Evolutionary conservation across 2,329 filamentous ascomycete genomes (phyloP).

Genomic region (Chalaropsis thielavioides): DNA sequence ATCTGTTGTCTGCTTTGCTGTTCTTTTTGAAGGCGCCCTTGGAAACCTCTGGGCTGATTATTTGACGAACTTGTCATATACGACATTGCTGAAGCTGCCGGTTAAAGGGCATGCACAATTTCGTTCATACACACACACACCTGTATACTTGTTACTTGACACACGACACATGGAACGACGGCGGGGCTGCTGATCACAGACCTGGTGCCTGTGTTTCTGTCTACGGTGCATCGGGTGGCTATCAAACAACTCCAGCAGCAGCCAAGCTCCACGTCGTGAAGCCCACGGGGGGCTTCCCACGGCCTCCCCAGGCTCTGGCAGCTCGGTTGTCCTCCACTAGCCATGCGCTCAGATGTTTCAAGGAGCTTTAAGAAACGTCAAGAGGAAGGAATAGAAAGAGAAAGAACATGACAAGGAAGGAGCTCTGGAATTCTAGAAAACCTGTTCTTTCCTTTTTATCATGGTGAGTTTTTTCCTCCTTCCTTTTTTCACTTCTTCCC

Average conservation of each 20-base stretch:
- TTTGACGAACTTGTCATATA: background rate
- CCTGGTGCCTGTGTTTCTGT: background rate
- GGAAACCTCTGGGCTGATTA: background rate
- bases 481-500: background rate
- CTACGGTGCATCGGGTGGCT: background rate
- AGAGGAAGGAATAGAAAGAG: background rate
- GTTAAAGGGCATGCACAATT: background rate
- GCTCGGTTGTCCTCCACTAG: background rate
- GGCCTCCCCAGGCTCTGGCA: background rate
- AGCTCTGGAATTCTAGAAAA: background rate
- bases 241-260: background rate
- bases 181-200: background rate
- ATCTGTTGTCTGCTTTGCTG: slow-evolving; percentile 3
- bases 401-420: background rate
- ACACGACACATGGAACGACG: background rate
- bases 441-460: background rate
- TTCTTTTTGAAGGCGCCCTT: background rate
- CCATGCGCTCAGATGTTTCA: slow-evolving; percentile 14
- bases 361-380: slow-evolving; percentile 13
- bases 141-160: background rate
- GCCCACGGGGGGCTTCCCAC: background rate
- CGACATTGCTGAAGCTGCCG: background rate
- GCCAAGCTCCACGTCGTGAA: background rate
- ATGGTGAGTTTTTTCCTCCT: slow-evolving; percentile 1
- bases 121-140: background rate